Base-by-base conservation (phyloP, 2,329 filamentous ascomycete genomes). In the Dothideomycetes sp. region DNA sequence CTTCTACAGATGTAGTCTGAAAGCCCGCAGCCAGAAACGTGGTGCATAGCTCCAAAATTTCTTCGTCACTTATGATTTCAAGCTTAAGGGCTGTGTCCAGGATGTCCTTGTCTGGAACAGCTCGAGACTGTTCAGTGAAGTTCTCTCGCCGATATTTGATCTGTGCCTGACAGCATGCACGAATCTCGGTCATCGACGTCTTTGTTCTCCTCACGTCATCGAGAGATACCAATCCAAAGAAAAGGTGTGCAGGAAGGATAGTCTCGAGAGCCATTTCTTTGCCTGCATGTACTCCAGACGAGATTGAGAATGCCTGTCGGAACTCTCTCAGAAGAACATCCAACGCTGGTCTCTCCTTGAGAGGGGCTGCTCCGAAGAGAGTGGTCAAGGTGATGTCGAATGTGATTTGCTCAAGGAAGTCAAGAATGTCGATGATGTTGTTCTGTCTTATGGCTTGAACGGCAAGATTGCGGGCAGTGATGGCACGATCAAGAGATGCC, bases 201-300 rank as follows among this genome's bases (percentile, higher is more conserved):
- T 16, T 33, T 5, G 37, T 16, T 16, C 29, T 40, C 12, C 37
- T 25, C 29, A 40, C 6, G n/a, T 40, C 37, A 18, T 27, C 20
- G 9, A 40, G 12, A 2, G 37, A 17, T 4, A 40, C 4, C n/a
- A 40, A 15, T 4, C 29, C 29, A 13, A 40, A 33, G 22, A 40
- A 40, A 3, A 40, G 8, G 20, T 40, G 37, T 11, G 29, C 16
- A 2, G 37, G 37, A 13, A 40, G 29, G 4, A 40, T 40, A 4
- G 37, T 40, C 12, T 40, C 37, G 28, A 15, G 33, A 8, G 37
- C 37, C 37, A 40, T 40, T n/a, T 33, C 37, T 2, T 12, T 16
- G 15, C 33, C 28, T 4, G 37, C 29, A 11, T 31, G 12, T 12
- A 27, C 15, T 1, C 36, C 36, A 4, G 37, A 40, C 12, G 29